These are phyloP conservation scores for Lasiosphaeriaceae sp. DNA, from an alignment of 495 filamentous ascomycete genomes.

Conservation along the genomic window DNA sequence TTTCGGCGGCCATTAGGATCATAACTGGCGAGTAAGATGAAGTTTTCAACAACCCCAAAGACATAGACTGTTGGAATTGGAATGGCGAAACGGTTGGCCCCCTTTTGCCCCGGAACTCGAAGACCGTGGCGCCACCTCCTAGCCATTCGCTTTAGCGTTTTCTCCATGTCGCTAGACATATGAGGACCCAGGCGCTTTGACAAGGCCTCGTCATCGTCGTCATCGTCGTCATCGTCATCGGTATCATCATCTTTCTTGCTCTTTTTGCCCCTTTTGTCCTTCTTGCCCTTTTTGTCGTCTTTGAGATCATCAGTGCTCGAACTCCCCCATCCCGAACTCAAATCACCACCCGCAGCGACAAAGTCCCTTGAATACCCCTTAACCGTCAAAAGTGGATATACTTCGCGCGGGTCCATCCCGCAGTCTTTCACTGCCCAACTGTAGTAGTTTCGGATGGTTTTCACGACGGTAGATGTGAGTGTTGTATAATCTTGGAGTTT, in stretches of 20 bases:
- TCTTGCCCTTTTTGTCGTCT: background rate
- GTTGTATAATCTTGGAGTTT: constrained; percentile 16
- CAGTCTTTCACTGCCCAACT: constrained; percentile 26
- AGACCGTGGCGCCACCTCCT: constrained; percentile 17
- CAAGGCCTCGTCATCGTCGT: background rate
- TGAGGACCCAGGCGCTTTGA: constrained; percentile 8
- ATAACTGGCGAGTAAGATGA: constrained; percentile 23
- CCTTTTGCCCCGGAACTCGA: background rate
- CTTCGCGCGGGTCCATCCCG: constrained; percentile 7
- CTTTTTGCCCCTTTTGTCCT: background rate
- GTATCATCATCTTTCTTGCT: background rate
- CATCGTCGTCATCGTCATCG: background rate
- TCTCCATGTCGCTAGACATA: constrained; percentile 16
- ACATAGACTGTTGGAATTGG: constrained; percentile 25
- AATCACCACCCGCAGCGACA: background rate
- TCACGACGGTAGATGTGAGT: constrained; percentile 17
- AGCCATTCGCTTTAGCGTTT: constrained; percentile 13
- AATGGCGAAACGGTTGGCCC: constrained; percentile 1
- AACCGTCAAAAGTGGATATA: constrained; percentile 16
- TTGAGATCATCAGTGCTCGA: background rate
- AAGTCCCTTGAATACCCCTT: constrained; percentile 15
- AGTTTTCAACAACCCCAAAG: constrained; percentile 27
- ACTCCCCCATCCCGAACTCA: background rate
- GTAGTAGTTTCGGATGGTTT: constrained; percentile 19
- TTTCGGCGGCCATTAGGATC: constrained; percentile 14